A percentile compares a stretch with the other conserved stretches of the same genome.
Conservation (phyloP, 805 yeast genomes). For the Starmerella geochares region DNA sequence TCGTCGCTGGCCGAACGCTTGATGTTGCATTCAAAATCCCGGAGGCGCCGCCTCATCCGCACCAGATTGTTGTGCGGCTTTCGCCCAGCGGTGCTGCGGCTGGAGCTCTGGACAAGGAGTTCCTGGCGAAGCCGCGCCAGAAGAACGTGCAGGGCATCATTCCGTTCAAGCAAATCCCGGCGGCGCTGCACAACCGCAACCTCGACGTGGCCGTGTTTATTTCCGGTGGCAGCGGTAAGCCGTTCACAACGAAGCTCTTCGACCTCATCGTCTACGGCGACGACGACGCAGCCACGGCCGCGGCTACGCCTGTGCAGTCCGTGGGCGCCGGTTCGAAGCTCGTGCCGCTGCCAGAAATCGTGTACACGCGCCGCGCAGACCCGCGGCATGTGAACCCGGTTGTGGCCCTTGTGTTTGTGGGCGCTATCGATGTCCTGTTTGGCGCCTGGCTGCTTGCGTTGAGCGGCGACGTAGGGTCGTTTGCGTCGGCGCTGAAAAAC, state of each 20-base stretch:
- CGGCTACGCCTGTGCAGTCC: slow-evolving; percentile 5
- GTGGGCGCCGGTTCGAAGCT: slow-evolving; percentile 13
- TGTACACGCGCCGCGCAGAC: slow-evolving; percentile 49
- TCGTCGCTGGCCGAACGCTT: slow-evolving; percentile 18
- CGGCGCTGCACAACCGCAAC: slow-evolving; percentile 26
- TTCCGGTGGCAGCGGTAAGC: slow-evolving; percentile 27
- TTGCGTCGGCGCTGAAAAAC: not conserved
- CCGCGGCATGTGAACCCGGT: slow-evolving; percentile 43
- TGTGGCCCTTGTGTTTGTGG: slow-evolving; percentile 45
- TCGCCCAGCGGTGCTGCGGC: slow-evolving; percentile 3
- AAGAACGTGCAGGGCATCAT: slow-evolving; percentile 28
- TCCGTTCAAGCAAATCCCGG: slow-evolving; percentile 29
- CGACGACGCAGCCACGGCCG: slow-evolving; percentile 14
- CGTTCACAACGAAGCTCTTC: slow-evolving; percentile 19
- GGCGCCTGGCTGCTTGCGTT: slow-evolving; percentile 35
- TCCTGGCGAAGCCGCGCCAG: slow-evolving; percentile 30
- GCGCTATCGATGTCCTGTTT: slow-evolving; percentile 37
- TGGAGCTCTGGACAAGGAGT: slow-evolving; percentile 12
- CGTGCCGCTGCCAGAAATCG: slow-evolving; percentile 50
- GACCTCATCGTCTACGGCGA: slow-evolving; percentile 20
- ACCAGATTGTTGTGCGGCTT: slow-evolving; percentile 22
- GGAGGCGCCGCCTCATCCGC: slow-evolving; percentile 20
- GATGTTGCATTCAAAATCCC: slow-evolving; percentile 23
- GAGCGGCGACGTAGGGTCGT: slow-evolving; percentile 29
- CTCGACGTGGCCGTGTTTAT: slow-evolving; percentile 27